These are phyloP conservation scores for Zasmidium angulare DNA, from an alignment of 2,329 filamentous ascomycete species.

Conservation along the genomic window DNA sequence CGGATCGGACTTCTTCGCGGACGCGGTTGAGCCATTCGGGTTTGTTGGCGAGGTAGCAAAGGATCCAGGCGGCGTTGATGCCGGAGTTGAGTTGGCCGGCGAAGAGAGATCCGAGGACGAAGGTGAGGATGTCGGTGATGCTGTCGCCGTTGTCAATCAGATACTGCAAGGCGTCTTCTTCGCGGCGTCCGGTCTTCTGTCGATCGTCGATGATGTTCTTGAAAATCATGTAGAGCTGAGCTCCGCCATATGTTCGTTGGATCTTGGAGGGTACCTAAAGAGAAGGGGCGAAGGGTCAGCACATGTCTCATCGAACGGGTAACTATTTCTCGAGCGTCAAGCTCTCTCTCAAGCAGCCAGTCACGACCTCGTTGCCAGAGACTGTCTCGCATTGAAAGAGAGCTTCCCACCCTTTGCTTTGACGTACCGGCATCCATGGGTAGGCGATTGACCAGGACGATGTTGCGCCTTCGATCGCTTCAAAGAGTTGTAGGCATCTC, in stretches of 20 bases:
- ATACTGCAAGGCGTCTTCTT: slow-evolving; percentile 54
- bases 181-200: slow-evolving; percentile 41
- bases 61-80: slow-evolving; percentile 55
- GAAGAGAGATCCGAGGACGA: slow-evolving; percentile 56
- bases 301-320: too few relatives aligned
- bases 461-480: slow-evolving; percentile 46
- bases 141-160: slow-evolving; percentile 54
- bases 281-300: too few relatives aligned
- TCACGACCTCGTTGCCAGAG: too few relatives aligned
- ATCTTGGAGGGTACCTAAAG: slow-evolving; percentile 45
- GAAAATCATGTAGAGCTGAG: slow-evolving; percentile 51
- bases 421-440: slow-evolving; percentile 54
- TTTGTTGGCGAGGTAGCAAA: slow-evolving; percentile 51
- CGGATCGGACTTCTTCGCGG: slow-evolving; percentile 49
- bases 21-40: slow-evolving; percentile 47
- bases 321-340: too few relatives aligned
- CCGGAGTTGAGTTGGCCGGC: slow-evolving; percentile 60
- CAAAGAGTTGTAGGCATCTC: slow-evolving; percentile 48
- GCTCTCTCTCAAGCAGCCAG: too few relatives aligned
- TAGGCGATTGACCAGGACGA: slow-evolving; percentile 53
- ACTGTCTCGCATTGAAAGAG: too few relatives aligned
- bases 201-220: slow-evolving; percentile 50
- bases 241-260: slow-evolving; percentile 47
- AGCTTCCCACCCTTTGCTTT: too few relatives aligned
- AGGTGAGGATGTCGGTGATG: slow-evolving; percentile 40